Evolutionary conservation across 495 filamentous ascomycete genomes (phyloP).

Genomic region (Haplographium delicatum): DNA sequence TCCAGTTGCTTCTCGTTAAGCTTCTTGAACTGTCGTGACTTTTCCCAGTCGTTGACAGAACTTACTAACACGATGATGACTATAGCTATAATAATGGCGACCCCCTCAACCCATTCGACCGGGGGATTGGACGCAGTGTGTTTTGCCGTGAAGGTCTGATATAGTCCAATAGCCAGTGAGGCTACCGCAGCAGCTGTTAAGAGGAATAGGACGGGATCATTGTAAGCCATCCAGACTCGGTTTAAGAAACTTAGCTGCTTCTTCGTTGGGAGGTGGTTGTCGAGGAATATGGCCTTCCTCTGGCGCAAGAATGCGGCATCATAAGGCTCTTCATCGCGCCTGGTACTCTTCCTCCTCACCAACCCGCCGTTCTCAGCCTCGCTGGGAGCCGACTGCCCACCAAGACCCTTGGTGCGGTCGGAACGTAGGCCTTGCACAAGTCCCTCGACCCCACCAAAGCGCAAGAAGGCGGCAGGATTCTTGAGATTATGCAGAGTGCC

Average conservation of each 20-base stretch:
- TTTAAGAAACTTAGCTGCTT: constrained; percentile 59
- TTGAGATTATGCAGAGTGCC: constrained; percentile 74
- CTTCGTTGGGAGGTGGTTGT: constrained; percentile 67
- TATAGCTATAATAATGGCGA: constrained; percentile 64
- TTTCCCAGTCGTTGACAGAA: constrained; percentile 62
- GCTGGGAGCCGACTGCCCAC: too few relatives aligned
- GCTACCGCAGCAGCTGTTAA: constrained; percentile 70
- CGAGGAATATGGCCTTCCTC: constrained; percentile 61
- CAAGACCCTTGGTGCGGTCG: constrained; percentile 55
- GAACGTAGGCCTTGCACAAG: constrained; percentile 70
- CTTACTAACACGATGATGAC: constrained; percentile 59
- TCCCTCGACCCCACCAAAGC: constrained; percentile 68
- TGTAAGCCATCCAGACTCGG: constrained; percentile 74
- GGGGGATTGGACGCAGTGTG: constrained; percentile 28
- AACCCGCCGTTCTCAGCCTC: too few relatives aligned
- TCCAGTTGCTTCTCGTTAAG: constrained; percentile 75
- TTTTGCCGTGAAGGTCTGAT: constrained; percentile 38
- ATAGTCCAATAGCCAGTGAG: constrained; percentile 68
- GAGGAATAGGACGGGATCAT: constrained; percentile 76
- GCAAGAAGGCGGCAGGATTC: constrained; percentile 65
- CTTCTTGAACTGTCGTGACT: constrained; percentile 67
- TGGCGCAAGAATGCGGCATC: too few relatives aligned
- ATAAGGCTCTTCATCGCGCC: constrained; percentile 47
- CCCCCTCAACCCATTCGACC: constrained; percentile 69
- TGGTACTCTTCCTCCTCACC: too few relatives aligned